Base-by-base conservation (phyloP, 2,329 filamentous ascomycete species). In the Teratosphaeria epicoccoides region DNA sequence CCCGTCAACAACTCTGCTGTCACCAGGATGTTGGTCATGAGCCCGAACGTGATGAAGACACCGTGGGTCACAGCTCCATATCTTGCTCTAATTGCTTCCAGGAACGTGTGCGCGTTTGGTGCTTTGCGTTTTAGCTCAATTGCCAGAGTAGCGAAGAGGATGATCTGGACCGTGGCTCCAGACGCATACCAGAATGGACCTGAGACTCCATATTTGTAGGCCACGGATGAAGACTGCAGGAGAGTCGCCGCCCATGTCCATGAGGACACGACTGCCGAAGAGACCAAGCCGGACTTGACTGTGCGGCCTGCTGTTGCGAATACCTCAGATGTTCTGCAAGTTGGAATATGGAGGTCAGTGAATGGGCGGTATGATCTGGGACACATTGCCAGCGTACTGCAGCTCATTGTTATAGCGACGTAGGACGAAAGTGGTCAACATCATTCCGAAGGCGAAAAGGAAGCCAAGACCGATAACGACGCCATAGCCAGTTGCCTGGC, bases 261-360 rank as follows among this genome's bases (percentile, higher is more conserved):
- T 4, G 85, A 94, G 1, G 78, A 81, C 46, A 84, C 78, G 17
- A 95, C 85, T n/a, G 83, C 80, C 0, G 86, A 84, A 1, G 81
- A 86, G 17, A 63, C 61, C 7, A 66, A 49, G 24, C 88, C 88
- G 3, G 87, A 88, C 66, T 94, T 94, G 12, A 65, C 52, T 2
- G 63, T 66, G 10, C 62, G 88, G 0, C 88, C 88, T 88, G 88
- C 95, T 0, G 89, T 95, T 14, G 85, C 90, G 3, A 95, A 88
- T n/a, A 95, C 89, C 14, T 88, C 89, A 4, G 87, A 87, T 10
- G 87, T 87, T n/a, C n/a, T 0, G 95, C 88, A 12, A 95, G 76
- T 43, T 89, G 90, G 75, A 95, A 95, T 81, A 89, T 93, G 0
- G 86, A 90, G 0, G 90, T 95, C n/a, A n/a, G n/a, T n/a, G n/a